phyloP scores from a whole-genome alignment of 768 basidiomycete species.

The Gymnopilus dilepis region DNA sequence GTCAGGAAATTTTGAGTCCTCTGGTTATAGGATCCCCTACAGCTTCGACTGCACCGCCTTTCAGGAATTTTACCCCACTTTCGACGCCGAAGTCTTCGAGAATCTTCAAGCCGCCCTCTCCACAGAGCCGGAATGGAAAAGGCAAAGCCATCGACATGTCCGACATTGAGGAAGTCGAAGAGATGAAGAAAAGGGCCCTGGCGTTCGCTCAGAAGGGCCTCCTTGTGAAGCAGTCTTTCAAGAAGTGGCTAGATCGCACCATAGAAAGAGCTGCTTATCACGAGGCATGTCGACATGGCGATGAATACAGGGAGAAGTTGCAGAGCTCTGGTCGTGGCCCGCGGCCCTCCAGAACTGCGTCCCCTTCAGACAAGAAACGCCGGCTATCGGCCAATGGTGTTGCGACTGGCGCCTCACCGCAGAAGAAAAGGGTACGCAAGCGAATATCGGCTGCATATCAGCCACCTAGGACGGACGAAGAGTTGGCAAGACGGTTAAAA shows the following conservation, averaged over 20 bases:
- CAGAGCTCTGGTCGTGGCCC: conserved; percentile 24
- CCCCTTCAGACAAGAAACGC: conserved; percentile 38
- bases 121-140: conserved; percentile 30
- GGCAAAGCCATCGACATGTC: conserved; percentile 36
- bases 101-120: conserved; percentile 15
- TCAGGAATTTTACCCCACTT: conserved; percentile 35
- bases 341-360: conserved; percentile 9
- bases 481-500: conserved; percentile 66
- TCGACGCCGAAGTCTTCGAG: conserved; percentile 25
- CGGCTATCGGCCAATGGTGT: conserved; percentile 31
- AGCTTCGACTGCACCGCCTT: conserved; percentile 31
- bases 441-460: conserved; percentile 51
- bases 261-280: conserved; percentile 57
- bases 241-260: conserved; percentile 51
- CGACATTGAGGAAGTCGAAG: conserved; percentile 39
- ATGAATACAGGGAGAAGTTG: conserved; percentile 63
- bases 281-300: conserved; percentile 65
- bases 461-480: conserved; percentile 65
- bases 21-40: conserved; percentile 41
- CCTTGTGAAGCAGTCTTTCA: conserved; percentile 47
- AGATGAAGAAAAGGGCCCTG: conserved; percentile 46
- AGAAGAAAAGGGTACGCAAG: conserved; percentile 46
- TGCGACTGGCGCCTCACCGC: conserved; percentile 25
- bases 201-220: conserved; percentile 46
- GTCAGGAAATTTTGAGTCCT: conserved; percentile 49